Conservation (phyloP, 495 filamentous ascomycete genomes). For the Viridothelium virens region DNA sequence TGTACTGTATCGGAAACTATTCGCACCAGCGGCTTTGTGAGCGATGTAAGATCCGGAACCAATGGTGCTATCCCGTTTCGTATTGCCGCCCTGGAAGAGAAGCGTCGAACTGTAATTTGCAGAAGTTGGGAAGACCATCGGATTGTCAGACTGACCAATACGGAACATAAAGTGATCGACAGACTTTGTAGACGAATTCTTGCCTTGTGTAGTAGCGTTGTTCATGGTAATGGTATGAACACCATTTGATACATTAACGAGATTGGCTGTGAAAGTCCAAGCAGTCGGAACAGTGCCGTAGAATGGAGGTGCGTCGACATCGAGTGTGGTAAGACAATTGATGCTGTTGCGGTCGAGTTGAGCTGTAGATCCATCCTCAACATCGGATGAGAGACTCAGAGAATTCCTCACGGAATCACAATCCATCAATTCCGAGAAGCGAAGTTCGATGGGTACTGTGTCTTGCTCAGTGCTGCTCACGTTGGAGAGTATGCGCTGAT, state of each 20-base stretch:
- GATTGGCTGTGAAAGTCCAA: constrained; percentile 49
- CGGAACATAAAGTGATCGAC: constrained; percentile 51
- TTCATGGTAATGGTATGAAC: constrained; percentile 55
- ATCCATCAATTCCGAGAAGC: constrained; percentile 58
- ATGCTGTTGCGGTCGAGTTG: constrained; percentile 39
- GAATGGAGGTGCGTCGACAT: constrained; percentile 19
- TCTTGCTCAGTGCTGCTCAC: constrained; percentile 41
- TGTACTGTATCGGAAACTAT: constrained; percentile 56
- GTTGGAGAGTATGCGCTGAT: constrained; percentile 49
- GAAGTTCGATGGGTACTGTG: constrained; percentile 44
- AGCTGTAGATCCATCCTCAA: constrained; percentile 38
- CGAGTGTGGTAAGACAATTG: constrained; percentile 36
- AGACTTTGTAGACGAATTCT: constrained; percentile 41
- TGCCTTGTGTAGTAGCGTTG: constrained; percentile 41
- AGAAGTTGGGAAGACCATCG: constrained; percentile 49
- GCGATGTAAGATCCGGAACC: constrained; percentile 38
- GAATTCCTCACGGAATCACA: constrained; percentile 47
- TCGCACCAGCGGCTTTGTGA: constrained; percentile 57
- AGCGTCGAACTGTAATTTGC: constrained; percentile 47
- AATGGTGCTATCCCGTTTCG: constrained; percentile 2
- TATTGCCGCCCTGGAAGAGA: constrained; percentile 16
- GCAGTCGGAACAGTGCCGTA: constrained; percentile 45
- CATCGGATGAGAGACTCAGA: constrained; percentile 49
- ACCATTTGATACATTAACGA: constrained; percentile 56
- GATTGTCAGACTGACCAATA: constrained; percentile 50